These are phyloP conservation scores for Colletotrichum limetticola DNA, from an alignment of 2,329 filamentous ascomycete genomes.

Conservation along the genomic window DNA sequence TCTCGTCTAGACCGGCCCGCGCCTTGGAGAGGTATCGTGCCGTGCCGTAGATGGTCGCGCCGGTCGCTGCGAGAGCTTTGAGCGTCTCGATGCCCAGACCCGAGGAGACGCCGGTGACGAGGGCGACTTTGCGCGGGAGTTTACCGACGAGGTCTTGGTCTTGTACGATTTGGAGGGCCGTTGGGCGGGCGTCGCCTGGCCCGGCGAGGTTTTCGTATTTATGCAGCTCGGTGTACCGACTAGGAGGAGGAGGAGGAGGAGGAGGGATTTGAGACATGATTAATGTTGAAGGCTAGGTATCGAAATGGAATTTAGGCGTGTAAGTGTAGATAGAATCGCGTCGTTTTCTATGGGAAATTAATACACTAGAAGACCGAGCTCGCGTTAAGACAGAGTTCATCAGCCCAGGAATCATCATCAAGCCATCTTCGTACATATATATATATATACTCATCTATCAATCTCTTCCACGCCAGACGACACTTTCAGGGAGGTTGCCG, in stretches of 20 bases:
- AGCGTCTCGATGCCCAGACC: constrained; percentile 37
- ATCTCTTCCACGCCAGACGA: too few relatives aligned
- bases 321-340: too few relatives aligned
- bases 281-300: not conserved
- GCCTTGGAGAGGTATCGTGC: not conserved
- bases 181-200: constrained; percentile 24
- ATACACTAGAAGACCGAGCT: not conserved
- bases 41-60: not conserved
- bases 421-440: too few relatives aligned
- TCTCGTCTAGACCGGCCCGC: too few relatives aligned
- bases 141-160: constrained; percentile 12
- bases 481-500: too few relatives aligned
- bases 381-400: not conserved
- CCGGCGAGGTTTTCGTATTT: constrained; percentile 36
- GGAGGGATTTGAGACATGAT: not conserved
- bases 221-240: not conserved
- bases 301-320: too few relatives aligned
- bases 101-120: constrained; percentile 53
- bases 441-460: too few relatives aligned
- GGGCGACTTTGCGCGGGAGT: constrained; percentile 40
- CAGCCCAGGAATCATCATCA: not conserved
- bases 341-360: rapidly evolving
- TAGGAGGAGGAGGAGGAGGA: not conserved
- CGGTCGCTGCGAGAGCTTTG: not conserved
- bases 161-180: constrained; percentile 26